Conservation (phyloP, 768 basidiomycete genomes). For the Mycena filopes region DNA sequence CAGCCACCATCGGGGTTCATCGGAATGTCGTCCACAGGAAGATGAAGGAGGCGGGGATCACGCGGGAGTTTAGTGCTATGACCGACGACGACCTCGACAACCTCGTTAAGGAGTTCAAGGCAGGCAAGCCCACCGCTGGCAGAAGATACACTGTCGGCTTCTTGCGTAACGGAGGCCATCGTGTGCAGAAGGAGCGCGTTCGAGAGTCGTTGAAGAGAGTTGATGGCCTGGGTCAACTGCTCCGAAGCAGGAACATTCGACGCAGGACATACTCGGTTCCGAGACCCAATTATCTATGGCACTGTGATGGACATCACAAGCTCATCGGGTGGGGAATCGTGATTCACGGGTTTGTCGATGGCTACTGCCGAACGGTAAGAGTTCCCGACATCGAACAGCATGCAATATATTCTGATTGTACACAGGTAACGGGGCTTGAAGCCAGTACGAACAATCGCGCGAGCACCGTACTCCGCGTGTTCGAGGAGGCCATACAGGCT, state of each 20-base stretch:
- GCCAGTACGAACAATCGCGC: no score
- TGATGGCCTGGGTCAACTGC: slow-evolving; percentile 35
- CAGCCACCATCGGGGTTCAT: background rate
- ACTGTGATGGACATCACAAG: no score
- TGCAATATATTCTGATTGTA: no score
- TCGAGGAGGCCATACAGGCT: no score
- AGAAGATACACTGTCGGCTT: slow-evolving; percentile 37
- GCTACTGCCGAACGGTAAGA: no score
- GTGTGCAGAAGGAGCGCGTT: slow-evolving; percentile 34
- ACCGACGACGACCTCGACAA: slow-evolving; percentile 16
- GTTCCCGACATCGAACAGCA: no score
- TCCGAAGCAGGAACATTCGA: slow-evolving; percentile 28
- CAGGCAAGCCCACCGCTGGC: slow-evolving; percentile 35
- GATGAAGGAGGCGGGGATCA: slow-evolving; percentile 16
- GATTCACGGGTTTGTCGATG: no score
- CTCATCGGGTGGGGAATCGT: no score
- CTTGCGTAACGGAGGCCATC: slow-evolving; percentile 33
- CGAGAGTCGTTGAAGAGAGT: slow-evolving; percentile 33
- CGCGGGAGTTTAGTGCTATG: background rate
- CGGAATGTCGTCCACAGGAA: background rate
- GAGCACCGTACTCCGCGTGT: no score
- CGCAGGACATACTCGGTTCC: slow-evolving; percentile 32
- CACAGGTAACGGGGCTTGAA: no score
- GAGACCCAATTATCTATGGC: no score
- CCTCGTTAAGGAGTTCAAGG: slow-evolving; percentile 20